Evolutionary conservation across 495 filamentous ascomycete species (phyloP).

Genomic region (Hypomontagnella monticulosa): DNA sequence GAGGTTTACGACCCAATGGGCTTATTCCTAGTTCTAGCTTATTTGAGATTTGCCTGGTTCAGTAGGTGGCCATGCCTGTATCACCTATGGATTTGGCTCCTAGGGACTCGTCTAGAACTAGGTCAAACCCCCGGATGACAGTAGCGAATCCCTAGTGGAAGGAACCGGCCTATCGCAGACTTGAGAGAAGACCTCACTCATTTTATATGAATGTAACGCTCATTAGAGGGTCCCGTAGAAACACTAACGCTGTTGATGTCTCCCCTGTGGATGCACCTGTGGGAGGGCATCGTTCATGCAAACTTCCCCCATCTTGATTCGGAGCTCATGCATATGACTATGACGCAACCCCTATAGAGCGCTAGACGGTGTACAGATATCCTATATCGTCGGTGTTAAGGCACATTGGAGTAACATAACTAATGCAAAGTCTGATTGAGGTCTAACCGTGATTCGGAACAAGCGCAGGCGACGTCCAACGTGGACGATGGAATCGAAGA

Average conservation of each 20-base stretch:
- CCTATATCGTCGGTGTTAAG: neutral
- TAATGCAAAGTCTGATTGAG: neutral
- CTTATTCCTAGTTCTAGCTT: too few species aligned
- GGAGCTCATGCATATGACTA: conserved; percentile 10
- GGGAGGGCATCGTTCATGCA: conserved; percentile 1
- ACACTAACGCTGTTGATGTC: neutral
- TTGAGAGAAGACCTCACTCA: neutral
- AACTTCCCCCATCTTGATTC: conserved; percentile 9
- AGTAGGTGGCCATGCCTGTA: too few species aligned
- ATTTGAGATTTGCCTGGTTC: too few species aligned
- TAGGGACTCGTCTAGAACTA: conserved; percentile 2
- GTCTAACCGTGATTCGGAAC: neutral
- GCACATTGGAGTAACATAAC: neutral
- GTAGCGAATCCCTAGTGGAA: neutral
- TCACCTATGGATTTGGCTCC: neutral
- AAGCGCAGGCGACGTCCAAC: neutral
- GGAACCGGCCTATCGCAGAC: neutral
- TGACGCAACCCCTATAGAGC: neutral
- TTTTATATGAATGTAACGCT: neutral
- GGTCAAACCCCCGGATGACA: neutral
- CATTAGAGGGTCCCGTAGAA: too few species aligned
- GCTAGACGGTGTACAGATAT: neutral
- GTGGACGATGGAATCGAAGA: conserved; percentile 21
- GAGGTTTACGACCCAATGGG: too few species aligned
- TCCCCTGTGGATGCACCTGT: neutral